phyloP scores from a whole-genome alignment of 169 alveolate species.

The Plasmodium falciparum region DNA sequence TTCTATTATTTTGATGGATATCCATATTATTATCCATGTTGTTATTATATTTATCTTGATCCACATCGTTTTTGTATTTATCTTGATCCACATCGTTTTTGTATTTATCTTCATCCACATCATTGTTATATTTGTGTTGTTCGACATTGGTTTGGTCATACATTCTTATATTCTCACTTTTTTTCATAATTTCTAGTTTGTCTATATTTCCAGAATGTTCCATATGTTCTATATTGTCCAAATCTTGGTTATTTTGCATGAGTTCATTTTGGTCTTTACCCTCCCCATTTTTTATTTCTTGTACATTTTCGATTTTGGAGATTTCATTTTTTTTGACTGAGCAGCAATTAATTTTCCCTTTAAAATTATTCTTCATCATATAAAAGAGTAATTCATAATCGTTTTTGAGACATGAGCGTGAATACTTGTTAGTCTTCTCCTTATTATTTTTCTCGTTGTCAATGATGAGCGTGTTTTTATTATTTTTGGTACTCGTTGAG shows the following conservation, averaged over 20 bases:
- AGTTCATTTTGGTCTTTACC: not conserved
- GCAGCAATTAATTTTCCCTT: conserved; percentile 51
- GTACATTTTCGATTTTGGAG: conserved; percentile 3
- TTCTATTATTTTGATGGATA: not conserved
- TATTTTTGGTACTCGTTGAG: not conserved
- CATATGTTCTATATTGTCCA: not conserved
- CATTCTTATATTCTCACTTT: too few species aligned
- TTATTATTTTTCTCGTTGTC: conserved; percentile 21
- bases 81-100: not conserved
- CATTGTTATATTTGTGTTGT: not conserved
- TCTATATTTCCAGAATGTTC: too few species aligned
- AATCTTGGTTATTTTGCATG: too few species aligned
- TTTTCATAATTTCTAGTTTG: too few species aligned
- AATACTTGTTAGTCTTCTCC: conserved; percentile 7
- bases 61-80: not conserved
- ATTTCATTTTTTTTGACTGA: conserved; percentile 37
- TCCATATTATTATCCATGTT: not conserved
- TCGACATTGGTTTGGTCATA: conserved; percentile 1
- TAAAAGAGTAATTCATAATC: conserved; percentile 54
- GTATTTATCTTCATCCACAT: not conserved
- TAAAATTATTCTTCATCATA: conserved; percentile 65
- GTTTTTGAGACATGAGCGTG: conserved; percentile 37
- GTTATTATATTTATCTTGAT: not conserved
- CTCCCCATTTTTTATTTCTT: not conserved
- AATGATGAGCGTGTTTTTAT: conserved; percentile 24